A percentile compares a stretch with the other conserved stretches of the same genome.
phyloP scores from a whole-genome alignment of 257 asterid species.

The Haberlea rhodopensis region DNA sequence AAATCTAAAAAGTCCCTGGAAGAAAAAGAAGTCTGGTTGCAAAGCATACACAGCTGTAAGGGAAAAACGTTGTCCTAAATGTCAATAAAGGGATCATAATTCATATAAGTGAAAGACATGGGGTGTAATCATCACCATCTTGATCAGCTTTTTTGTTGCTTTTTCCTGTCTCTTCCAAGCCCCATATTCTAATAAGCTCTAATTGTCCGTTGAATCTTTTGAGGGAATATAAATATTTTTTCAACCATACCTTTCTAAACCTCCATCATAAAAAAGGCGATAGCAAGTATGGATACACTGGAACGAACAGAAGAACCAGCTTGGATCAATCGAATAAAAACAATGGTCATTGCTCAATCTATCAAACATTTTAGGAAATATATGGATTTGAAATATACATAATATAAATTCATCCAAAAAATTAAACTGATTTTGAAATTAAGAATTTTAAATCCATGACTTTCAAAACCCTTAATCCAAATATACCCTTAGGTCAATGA shows the following conservation, averaged over 20 bases:
- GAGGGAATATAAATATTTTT: constrained; percentile 23
- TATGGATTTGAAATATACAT: too few relatives aligned
- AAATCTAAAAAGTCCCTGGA: constrained; percentile 6
- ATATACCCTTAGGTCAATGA: constrained; percentile 31
- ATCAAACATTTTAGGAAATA: too few relatives aligned
- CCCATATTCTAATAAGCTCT: constrained; percentile 27
- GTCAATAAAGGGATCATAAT: constrained; percentile 37
- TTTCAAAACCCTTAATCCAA: too few relatives aligned
- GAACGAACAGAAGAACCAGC: neutral
- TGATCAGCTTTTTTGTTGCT: constrained; percentile 49
- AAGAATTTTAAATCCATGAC: too few relatives aligned
- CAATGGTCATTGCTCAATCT: neutral
- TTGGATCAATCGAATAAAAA: too few relatives aligned
- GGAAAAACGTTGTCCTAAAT: constrained; percentile 26
- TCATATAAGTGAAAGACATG: constrained; percentile 28
- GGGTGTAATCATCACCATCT: constrained; percentile 51
- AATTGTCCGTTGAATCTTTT: constrained; percentile 33
- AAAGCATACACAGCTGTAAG: constrained; percentile 46
- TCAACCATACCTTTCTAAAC: constrained; percentile 39
- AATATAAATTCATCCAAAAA: too few relatives aligned
- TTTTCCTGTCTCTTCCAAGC: constrained; percentile 14
- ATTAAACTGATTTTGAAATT: too few relatives aligned
- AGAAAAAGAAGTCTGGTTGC: constrained; percentile 32
- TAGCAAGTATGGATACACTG: neutral
- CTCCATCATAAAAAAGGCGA: constrained; percentile 30